These are phyloP conservation scores for Neonectria faginata DNA, from an alignment of 2,329 filamentous ascomycete species.

Conservation along the genomic window DNA sequence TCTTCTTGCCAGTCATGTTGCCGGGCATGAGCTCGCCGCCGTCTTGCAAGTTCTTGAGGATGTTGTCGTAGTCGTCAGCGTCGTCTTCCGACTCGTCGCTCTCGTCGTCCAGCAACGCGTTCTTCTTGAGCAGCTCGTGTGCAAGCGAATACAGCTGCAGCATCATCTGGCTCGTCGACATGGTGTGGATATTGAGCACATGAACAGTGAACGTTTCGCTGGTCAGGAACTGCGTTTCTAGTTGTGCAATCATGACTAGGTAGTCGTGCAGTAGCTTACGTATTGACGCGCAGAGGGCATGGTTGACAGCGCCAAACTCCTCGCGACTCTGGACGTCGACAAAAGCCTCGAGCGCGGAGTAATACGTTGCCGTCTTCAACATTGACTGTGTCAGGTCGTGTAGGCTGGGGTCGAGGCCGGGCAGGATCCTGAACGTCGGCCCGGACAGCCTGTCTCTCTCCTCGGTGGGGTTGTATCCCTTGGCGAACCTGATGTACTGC, in stretches of 20 bases:
- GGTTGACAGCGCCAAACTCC: constrained; percentile 94
- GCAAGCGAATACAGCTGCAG: constrained; percentile 89
- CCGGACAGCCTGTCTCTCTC: constrained; percentile 90
- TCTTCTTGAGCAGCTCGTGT: constrained; percentile 87
- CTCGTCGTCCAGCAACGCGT: constrained; percentile 86
- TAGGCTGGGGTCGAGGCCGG: constrained; percentile 90
- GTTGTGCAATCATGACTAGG: constrained; percentile 88
- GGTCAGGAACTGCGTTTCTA: constrained; percentile 92
- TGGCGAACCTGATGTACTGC: constrained; percentile 91
- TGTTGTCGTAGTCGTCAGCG: constrained; percentile 89
- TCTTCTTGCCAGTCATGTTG: constrained; percentile 85
- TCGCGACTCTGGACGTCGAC: constrained; percentile 94
- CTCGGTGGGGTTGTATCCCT: constrained; percentile 82
- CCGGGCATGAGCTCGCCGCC: constrained; percentile 84
- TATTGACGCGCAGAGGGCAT: constrained; percentile 95
- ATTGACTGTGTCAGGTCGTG: constrained; percentile 89
- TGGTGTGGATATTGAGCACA: constrained; percentile 89
- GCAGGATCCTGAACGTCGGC: constrained; percentile 81
- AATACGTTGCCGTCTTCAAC: constrained; percentile 94
- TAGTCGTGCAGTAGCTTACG: constrained; percentile 94
- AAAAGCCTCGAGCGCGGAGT: constrained; percentile 90
- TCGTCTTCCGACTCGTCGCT: constrained; percentile 79
- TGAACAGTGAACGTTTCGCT: constrained; percentile 92
- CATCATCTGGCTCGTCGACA: constrained; percentile 92
- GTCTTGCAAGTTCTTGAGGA: constrained; percentile 88